Evolutionary conservation across 1,139 yeast species (phyloP).

Genomic region (Geotrichum bryndzae): DNA sequence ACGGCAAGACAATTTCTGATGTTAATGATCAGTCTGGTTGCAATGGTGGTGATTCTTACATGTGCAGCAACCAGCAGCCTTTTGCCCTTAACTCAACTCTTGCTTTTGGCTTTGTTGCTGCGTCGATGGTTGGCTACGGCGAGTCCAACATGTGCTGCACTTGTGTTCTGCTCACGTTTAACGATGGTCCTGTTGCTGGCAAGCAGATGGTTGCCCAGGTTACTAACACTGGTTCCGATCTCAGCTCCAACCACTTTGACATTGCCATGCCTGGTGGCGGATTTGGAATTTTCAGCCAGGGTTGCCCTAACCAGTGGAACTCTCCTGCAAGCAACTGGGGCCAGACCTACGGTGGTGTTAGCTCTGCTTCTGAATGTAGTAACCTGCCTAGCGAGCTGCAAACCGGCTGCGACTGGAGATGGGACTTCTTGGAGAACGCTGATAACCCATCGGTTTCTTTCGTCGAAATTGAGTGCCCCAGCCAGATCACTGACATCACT

Average conservation of each 20-base stretch:
- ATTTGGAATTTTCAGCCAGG: conserved; percentile 16
- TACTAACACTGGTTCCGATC: conserved; percentile 21
- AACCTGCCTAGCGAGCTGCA: conserved; percentile 17
- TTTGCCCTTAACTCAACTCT: conserved; percentile 16
- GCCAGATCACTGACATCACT: conserved; percentile 17
- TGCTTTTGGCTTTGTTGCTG: conserved; percentile 22
- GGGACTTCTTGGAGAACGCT: conserved; percentile 18
- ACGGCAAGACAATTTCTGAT: conserved; percentile 16
- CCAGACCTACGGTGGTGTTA: conserved; percentile 19
- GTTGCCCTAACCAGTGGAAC: conserved; percentile 19
- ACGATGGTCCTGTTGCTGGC: conserved; percentile 13
- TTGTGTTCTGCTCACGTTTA: conserved; percentile 19
- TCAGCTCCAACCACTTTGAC: conserved; percentile 18
- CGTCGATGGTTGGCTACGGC: conserved; percentile 17
- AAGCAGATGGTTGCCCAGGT: conserved; percentile 20
- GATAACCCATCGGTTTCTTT: conserved; percentile 20
- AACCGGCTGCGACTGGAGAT: conserved; percentile 21
- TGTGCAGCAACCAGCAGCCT: conserved; percentile 21
- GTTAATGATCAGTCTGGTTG: conserved; percentile 16
- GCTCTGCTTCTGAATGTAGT: conserved; percentile 12
- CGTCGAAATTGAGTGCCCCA: conserved; percentile 20
- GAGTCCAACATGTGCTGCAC: conserved; percentile 19
- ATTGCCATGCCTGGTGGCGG: conserved; percentile 23
- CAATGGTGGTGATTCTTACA: conserved; percentile 20
- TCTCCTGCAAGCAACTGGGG: conserved; percentile 18